Conservation (phyloP, 108 stramenopile species). For the Pseudonitzschia delicatissima region DNA sequence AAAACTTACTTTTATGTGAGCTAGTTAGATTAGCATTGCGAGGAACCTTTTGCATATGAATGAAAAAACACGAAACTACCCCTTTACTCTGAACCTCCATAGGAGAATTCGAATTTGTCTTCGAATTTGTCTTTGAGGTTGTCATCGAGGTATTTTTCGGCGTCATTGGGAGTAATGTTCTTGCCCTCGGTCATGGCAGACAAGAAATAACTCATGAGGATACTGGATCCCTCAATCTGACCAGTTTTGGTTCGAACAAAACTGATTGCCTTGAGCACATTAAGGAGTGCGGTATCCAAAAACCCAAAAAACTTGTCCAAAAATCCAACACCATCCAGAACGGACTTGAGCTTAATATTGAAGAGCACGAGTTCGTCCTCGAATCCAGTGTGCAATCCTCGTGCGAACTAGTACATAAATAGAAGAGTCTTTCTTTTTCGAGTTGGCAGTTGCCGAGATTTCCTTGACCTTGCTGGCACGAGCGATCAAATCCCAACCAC, state of each 20-base stretch:
- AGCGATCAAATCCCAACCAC: constrained; percentile 21
- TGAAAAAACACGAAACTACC: background rate
- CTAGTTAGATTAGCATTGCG: too few species aligned
- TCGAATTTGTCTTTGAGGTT: constrained; percentile 7
- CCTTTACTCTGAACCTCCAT: background rate
- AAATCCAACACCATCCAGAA: background rate
- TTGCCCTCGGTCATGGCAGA: constrained; percentile 7
- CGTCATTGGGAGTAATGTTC: background rate
- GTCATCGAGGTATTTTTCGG: background rate
- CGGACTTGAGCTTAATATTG: background rate
- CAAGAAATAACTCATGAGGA: constrained; percentile 11
- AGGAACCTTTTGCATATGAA: too few species aligned
- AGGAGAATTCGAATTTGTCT: background rate
- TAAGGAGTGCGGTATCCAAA: background rate
- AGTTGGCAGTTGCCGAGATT: constrained; percentile 4
- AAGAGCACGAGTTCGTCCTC: constrained; percentile 17
- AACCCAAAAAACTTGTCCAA: background rate
- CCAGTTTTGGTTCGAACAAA: constrained; percentile 15
- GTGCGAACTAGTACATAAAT: constrained; percentile 4
- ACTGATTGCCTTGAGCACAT: background rate
- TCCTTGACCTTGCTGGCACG: constrained; percentile 3
- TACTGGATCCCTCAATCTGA: constrained; percentile 12
- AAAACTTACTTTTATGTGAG: too few species aligned
- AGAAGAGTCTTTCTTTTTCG: constrained; percentile 9
- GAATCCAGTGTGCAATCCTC: constrained; percentile 22